Conservation (phyloP, 73 alveolate species). For the Paramecium octaurelia region DNA sequence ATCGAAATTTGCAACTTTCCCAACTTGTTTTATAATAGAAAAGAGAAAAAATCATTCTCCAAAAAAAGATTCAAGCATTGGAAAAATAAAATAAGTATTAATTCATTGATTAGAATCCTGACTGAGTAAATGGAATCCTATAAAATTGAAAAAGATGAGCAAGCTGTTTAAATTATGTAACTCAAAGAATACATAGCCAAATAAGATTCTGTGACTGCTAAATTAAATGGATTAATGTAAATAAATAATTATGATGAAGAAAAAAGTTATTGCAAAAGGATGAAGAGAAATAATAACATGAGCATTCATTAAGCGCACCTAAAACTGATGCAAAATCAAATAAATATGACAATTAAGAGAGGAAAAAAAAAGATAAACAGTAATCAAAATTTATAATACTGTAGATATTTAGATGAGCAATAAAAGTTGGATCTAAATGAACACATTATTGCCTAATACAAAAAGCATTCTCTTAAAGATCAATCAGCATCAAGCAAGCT, state of each 20-base stretch:
- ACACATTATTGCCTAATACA: neutral
- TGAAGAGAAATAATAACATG: neutral
- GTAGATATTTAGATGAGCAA: neutral
- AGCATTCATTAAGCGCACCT: neutral
- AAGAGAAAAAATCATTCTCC: neutral
- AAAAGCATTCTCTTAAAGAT: neutral
- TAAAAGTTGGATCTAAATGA: conserved; percentile 10
- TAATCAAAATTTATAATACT: neutral
- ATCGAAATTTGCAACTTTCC: neutral
- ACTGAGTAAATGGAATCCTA: neutral
- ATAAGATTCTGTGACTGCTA: neutral
- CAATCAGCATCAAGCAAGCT: neutral
- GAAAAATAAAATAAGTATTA: neutral
- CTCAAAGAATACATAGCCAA: neutral
- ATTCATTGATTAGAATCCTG: neutral
- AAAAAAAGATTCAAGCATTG: neutral
- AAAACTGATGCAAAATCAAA: neutral
- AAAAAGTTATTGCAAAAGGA: neutral
- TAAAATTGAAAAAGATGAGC: neutral
- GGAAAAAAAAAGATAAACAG: neutral
- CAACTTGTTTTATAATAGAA: neutral
- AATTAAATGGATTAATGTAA: conserved; percentile 4
- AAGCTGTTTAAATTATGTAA: neutral
- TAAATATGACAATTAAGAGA: neutral
- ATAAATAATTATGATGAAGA: neutral